Base-by-base conservation (phyloP, 1,139 yeast genomes). In the Suhomyces guaymorum region DNA sequence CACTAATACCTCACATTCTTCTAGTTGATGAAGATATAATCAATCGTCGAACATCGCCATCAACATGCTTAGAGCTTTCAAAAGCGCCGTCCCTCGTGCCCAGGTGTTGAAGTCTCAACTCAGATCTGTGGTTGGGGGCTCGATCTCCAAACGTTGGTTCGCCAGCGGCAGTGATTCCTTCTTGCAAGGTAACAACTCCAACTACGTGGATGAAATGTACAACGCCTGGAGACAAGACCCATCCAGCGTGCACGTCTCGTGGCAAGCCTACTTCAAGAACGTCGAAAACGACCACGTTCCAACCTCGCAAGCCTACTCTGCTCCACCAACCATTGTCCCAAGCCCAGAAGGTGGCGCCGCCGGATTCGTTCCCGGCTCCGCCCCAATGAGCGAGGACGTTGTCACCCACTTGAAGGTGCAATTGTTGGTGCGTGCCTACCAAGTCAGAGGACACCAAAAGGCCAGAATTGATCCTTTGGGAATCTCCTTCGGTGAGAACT, bases 131-230 rank as follows among this genome's bases (percentile, higher is more conserved):
- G 33, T 22, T 12, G 27, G 28, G 4, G 28, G 35, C 25, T 11
- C 25, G 25, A 26, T 24, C 35, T 26, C 35, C 36, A 35, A 38
- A 33, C 61, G 66, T 40, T 31, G 46, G 24, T 49, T 51, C 33
- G 63, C 65, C 38, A 50, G 64, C 30, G 97, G 89, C 63, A 49
- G 64, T 31, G 97, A 90, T 63, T 75, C 80, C 32, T 92, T 92
- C 63, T 68, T 90, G 52, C 88, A 85, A 52, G 80, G 95, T 38
- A 80, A 82, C 59, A 87, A 87, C 63, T 95, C 96, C 48, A 82
- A 81, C 55, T 92, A 92, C 66, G 85, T 94, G 52, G 99, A 92
- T 62, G 97, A 92, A 66, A 92, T 92, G 99, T 94, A 89, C 63
- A 79, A 80, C 47, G 92, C 96, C 32, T 92, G 97, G 97, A 77